Conservation (phyloP, 2,329 filamentous ascomycete species). For the Bimuria novae-zelandiae region DNA sequence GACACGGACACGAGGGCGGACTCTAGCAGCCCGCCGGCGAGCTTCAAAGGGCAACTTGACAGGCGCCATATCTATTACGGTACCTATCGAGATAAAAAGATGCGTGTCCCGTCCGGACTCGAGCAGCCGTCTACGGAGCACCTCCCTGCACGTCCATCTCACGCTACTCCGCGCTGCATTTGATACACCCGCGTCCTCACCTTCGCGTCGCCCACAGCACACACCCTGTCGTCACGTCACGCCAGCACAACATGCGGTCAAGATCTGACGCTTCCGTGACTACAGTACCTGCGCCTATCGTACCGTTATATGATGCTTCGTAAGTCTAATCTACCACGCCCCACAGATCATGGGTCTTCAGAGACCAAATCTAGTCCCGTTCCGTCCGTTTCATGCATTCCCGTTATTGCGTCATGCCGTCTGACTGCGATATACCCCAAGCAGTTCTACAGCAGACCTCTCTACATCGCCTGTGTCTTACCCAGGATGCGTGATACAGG, state of each 20-base stretch:
- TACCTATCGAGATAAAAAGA: no score
- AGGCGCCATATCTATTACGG: no score
- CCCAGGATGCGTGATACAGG: no score
- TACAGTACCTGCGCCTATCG: no score
- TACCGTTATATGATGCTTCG: not conserved
- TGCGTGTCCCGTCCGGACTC: constrained; percentile 2
- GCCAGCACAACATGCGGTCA: not conserved
- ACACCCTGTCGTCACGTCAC: not conserved
- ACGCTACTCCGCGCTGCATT: not conserved
- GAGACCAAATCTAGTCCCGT: constrained; percentile 6
- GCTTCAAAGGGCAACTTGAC: no score
- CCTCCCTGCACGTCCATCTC: not conserved
- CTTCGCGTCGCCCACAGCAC: no score
- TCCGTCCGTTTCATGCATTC: constrained; percentile 33
- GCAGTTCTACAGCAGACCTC: no score
- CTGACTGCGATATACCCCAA: no score
- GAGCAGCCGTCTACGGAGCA: not conserved
- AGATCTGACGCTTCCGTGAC: not conserved
- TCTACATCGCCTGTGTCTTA: no score
- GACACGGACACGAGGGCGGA: no score
- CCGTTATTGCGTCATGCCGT: constrained; percentile 33
- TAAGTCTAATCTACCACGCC: not conserved
- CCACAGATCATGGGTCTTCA: not conserved
- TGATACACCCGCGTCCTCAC: no score
- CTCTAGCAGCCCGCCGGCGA: no score